Base-by-base conservation (phyloP, 192 early-diverging fungal genomes). In the Dissophora globulifera region DNA sequence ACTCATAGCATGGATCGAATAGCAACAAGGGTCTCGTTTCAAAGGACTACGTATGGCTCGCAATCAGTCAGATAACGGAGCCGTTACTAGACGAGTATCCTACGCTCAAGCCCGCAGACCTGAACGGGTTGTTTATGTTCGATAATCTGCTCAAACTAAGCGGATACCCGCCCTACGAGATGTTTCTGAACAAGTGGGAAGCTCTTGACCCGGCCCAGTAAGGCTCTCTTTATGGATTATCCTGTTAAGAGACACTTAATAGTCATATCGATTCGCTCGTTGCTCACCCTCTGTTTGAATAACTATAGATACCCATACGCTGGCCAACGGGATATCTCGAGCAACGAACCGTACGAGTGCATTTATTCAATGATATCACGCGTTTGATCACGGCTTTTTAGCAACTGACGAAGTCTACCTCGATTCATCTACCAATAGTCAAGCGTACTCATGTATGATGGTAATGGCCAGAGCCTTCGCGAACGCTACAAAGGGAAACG, bases 391-490 rank as follows among this genome's bases (percentile, higher is more conserved):
- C n/a, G n/a, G 26, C 16, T 30, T 11, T 50, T 22, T 9, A 22
- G 8, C 12, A 30, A 38, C 22, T 1, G 2, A 1, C 27, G 12
- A 23, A 35, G 10, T 33, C n/a, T 25, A 2, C 1, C 51, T 43
- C 50, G 41, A 45, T 26, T 35, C n/a, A 25, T 47, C 13, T 17
- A n/a, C n/a, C 45, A 47, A 54, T 63, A 84, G 83, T 7, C 61
- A 83, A 55, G 84, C 84, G 0, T 85, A 85, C 58, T 85, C 84
- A 1, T 85, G 84, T 46, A 85, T 85, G 84, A 83, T 81, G 81
- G 67, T 78, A 5, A 79, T 85, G 78, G 84, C 84, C 26, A 30
- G 61, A 12, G 84, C 79, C 11, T 85, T 85, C 50, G 62, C 72
- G 30, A 62, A 67, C 23, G 72, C 58, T 38, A 42, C 56, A 40